phyloP scores from a whole-genome alignment of 2,329 filamentous ascomycete genomes.

The Cladosporium sp. region DNA sequence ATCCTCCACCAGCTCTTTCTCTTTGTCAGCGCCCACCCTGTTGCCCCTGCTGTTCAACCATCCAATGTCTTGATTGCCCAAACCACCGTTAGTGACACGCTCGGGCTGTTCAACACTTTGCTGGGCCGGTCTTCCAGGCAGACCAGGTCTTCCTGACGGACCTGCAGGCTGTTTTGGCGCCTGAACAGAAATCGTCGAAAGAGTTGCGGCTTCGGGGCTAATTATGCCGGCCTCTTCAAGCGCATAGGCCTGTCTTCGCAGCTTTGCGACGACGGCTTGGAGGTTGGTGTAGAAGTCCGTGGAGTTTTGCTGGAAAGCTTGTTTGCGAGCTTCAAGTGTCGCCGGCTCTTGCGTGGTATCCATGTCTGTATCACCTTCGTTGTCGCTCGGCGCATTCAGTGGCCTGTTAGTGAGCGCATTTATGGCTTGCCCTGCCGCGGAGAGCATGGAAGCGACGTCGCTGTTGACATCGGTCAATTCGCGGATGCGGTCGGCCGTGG shows the following conservation, averaged over 20 bases:
- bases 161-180: conserved; percentile 20
- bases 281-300: conserved; percentile 66
- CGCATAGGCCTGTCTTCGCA: conserved; percentile 71
- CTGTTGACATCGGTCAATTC: conserved; percentile 75
- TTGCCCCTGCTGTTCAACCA: conserved; percentile 84
- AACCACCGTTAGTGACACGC: conserved; percentile 40
- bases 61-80: conserved; percentile 68
- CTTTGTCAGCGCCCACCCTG: conserved; percentile 76
- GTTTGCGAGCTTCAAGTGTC: conserved; percentile 48
- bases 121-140: conserved; percentile 12
- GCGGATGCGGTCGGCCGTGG: conserved; percentile 69
- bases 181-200: conserved; percentile 20
- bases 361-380: conserved; percentile 30
- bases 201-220: conserved; percentile 37
- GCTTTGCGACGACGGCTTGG: conserved; percentile 66
- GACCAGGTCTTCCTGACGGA: conserved; percentile 21
- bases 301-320: conserved; percentile 52
- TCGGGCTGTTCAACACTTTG: conserved; percentile 19
- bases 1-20: conserved; percentile 70
- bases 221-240: conserved; percentile 79
- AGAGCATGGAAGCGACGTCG: conserved; percentile 51
- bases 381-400: conserved; percentile 28
- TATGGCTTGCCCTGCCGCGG: conserved; percentile 58
- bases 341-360: conserved; percentile 51
- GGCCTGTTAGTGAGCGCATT: conserved; percentile 55